phyloP scores from a whole-genome alignment of 192 early-diverging fungal species.

The Coemansia sp. region DNA sequence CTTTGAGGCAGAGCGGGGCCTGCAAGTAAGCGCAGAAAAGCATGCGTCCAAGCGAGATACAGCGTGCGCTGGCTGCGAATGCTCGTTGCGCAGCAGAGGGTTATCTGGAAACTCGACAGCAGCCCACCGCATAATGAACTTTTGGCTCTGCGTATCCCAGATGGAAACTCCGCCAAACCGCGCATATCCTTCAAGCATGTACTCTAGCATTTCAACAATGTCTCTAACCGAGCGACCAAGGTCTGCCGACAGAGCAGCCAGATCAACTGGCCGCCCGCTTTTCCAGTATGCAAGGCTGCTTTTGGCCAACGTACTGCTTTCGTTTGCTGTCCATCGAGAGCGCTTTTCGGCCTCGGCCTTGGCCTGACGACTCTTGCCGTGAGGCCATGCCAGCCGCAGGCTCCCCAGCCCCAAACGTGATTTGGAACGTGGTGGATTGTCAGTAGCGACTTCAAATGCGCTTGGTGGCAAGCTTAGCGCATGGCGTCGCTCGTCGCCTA shows the following conservation, averaged over 20 bases:
- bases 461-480: not conserved
- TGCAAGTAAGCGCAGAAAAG: slow-evolving; percentile 33
- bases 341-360: not conserved
- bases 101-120: slow-evolving; percentile 41
- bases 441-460: slow-evolving; percentile 5
- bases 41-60: slow-evolving; percentile 23
- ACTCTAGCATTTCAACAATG: slow-evolving; percentile 44
- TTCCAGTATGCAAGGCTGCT: slow-evolving; percentile 32
- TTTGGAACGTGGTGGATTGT: slow-evolving; percentile 8
- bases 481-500: slow-evolving; percentile 16
- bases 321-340: slow-evolving; percentile 32
- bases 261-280: slow-evolving; percentile 24
- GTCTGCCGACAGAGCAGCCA: slow-evolving; percentile 15
- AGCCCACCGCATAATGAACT: slow-evolving; percentile 31
- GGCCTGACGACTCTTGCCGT: slow-evolving; percentile 14
- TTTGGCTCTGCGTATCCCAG: slow-evolving; percentile 30
- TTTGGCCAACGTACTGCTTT: slow-evolving; percentile 26
- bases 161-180: slow-evolving; percentile 33
- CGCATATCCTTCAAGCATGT: slow-evolving; percentile 38
- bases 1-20: slow-evolving; percentile 13
- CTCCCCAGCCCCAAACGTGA: slow-evolving; percentile 28
- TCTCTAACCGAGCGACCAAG: slow-evolving; percentile 22
- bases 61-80: not conserved
- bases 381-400: slow-evolving; percentile 23
- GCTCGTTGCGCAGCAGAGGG: slow-evolving; percentile 7